Conservation (phyloP, 306 rosid genomes). For the Cucumis hystrix region DNA sequence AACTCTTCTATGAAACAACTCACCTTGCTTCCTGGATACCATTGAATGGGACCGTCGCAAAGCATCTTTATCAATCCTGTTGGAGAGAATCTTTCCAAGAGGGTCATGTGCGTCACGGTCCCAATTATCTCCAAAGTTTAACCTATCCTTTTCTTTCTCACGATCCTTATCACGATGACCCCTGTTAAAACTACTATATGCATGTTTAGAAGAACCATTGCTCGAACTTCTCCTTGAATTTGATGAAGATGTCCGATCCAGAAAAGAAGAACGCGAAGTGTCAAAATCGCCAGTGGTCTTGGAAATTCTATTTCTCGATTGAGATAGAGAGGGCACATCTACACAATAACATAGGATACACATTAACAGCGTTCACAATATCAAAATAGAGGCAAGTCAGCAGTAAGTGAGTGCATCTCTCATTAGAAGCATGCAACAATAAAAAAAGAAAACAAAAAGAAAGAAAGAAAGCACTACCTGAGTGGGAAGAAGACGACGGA, state of each 20-base stretch:
- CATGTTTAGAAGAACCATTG: slow-evolving; percentile 90
- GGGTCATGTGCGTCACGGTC: slow-evolving; percentile 63
- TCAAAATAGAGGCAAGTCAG: background rate
- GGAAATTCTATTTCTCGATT: slow-evolving; percentile 50
- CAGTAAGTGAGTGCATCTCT: background rate
- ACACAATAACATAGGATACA: slow-evolving; percentile 17
- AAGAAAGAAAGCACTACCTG: slow-evolving; percentile 31
- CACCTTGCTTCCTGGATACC: slow-evolving; percentile 72
- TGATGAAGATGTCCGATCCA: slow-evolving; percentile 71
- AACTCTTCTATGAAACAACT: slow-evolving; percentile 34
- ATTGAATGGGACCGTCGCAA: slow-evolving; percentile 72
- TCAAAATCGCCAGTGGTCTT: slow-evolving; percentile 58
- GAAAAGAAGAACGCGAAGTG: slow-evolving; percentile 55
- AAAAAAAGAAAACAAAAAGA: background rate
- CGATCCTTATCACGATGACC: slow-evolving; percentile 92
- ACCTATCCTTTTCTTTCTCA: slow-evolving; percentile 86
- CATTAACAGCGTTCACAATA: background rate
- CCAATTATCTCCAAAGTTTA: slow-evolving; percentile 54
- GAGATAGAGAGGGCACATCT: slow-evolving; percentile 47
- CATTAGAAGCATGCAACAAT: background rate
- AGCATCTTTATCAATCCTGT: slow-evolving; percentile 68
- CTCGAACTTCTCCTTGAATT: slow-evolving; percentile 63
- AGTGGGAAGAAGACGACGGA: slow-evolving; percentile 47
- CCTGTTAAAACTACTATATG: slow-evolving; percentile 89
- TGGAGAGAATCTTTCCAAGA: slow-evolving; percentile 38